Evolutionary conservation across 2,329 filamentous ascomycete genomes (phyloP), one percentile per base, ranked within the genome.

Genomic region (Alternaria postmessia): DNA sequence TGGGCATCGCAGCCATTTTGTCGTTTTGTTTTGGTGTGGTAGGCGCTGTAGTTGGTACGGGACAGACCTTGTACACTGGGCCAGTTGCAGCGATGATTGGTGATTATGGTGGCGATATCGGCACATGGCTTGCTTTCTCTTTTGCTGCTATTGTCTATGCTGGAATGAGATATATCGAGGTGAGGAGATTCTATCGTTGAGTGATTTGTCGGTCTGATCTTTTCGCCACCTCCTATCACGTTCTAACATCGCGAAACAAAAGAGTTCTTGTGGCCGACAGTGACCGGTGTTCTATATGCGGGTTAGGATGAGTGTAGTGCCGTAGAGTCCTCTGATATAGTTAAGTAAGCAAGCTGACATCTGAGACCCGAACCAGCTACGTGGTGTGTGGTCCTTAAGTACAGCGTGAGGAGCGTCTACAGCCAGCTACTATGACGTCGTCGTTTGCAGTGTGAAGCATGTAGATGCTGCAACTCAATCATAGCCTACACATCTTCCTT

Each of bases 401-500:
- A 34, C 7, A 48, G 18, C 12, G 12, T 16, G 7, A 14, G 39
- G 20, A 12, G 7, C 5, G 11, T 42, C 11, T 16, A 16, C 12
- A 42, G 39, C 39, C 11, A 5, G 12, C 11, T 42, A 2, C 5
- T 16, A 42, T 42, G 12, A 24, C 9, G 14, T 42, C 11, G 11
- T 16, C 3, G 7, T 34, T 24, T 24, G 7, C 30, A 16, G 39
- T 24, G 6, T 24, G 7, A 9, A 22, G 7, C 18, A 34, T 48
- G 28, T 18, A 48, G 18, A 24, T 3, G 20, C 20, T 1, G 16
- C 12, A 7, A n/a, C 3, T 18, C 9, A 34, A 16, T 22, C 7
- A 48, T 11, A 7, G 12, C 8, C 46, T 49, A 49, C 8, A 65
- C 65, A 18, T 63, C 53, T 41, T 65, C 66, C 32, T 68, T 60